phyloP scores from a whole-genome alignment of 805 yeast species.

The Saccharomycopsis microspora region DNA sequence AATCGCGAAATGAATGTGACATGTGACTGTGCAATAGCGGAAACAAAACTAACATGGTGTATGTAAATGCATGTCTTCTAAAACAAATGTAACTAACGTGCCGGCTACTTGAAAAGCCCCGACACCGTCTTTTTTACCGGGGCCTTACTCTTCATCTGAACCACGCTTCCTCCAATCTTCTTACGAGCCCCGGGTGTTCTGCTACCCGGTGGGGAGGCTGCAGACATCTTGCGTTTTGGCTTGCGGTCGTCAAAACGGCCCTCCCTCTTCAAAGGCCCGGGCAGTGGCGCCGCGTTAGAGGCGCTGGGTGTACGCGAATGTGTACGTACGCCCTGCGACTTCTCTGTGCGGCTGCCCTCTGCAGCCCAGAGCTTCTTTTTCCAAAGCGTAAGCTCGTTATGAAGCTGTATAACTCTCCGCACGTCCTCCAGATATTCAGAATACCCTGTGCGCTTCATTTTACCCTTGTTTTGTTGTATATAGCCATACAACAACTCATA shows the following conservation, averaged over 20 bases:
- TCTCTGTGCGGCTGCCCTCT: background rate
- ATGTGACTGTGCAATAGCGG: too few relatives aligned
- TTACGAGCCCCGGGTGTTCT: too few relatives aligned
- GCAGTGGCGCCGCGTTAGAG: background rate
- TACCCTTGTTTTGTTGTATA: constrained; percentile 2
- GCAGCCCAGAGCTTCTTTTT: constrained; percentile 10
- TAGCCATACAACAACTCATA: constrained; percentile 6
- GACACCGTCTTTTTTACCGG: background rate
- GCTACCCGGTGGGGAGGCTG: too few relatives aligned
- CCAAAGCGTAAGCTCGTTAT: constrained; percentile 13
- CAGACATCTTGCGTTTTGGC: too few relatives aligned
- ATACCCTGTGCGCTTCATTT: background rate
- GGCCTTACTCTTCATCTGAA: too few relatives aligned
- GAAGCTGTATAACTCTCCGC: constrained; percentile 10
- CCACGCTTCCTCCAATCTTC: too few relatives aligned
- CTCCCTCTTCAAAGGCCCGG: background rate
- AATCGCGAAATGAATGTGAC: too few relatives aligned
- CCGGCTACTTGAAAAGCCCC: background rate
- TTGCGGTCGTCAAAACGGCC: too few relatives aligned
- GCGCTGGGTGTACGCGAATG: background rate
- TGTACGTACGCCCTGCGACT: background rate
- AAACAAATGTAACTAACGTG: too few relatives aligned
- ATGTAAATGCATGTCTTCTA: too few relatives aligned
- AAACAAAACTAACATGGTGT: too few relatives aligned
- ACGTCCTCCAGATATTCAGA: background rate